Percentiles rank a stretch among this genome's conserved stretches.
phyloP scores from a whole-genome alignment of 192 early-diverging fungal genomes.

The Entomortierella chlamydospora region DNA sequence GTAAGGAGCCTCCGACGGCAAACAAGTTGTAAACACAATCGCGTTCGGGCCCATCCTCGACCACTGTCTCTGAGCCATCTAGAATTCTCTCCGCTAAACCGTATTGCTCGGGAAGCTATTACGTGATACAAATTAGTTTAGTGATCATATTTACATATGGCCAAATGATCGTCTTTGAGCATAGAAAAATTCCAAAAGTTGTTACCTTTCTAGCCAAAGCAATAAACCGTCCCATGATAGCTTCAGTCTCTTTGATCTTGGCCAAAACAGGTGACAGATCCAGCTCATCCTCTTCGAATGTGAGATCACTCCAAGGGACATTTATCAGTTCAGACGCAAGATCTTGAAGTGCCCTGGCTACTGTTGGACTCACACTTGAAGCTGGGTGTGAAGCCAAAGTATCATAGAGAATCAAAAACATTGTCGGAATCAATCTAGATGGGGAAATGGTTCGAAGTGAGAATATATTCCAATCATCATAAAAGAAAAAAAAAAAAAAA shows the following conservation, averaged over 20 bases:
- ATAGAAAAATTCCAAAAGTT: too few relatives aligned
- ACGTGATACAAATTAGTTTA: neutral
- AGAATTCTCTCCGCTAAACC: slow-evolving; percentile 65
- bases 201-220: slow-evolving; percentile 63
- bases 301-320: slow-evolving; percentile 59
- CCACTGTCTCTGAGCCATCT: slow-evolving; percentile 46
- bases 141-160: too few relatives aligned
- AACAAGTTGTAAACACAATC: slow-evolving; percentile 67
- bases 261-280: slow-evolving; percentile 38
- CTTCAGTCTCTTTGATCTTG: slow-evolving; percentile 55
- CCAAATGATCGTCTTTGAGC: too few relatives aligned
- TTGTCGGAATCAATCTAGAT: slow-evolving; percentile 73
- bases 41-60: slow-evolving; percentile 66
- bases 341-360: slow-evolving; percentile 42
- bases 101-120: slow-evolving; percentile 69
- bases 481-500: slow-evolving; percentile 4
- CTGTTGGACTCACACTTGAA: slow-evolving; percentile 40
- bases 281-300: neutral
- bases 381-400: slow-evolving; percentile 71
- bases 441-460: neutral
- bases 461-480: neutral
- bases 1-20: slow-evolving; percentile 44
- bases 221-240: slow-evolving; percentile 55
- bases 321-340: slow-evolving; percentile 50
- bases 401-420: slow-evolving; percentile 82